Base-by-base conservation (phyloP, 2,329 filamentous ascomycete species). In the Rhinocladiella similis region DNA sequence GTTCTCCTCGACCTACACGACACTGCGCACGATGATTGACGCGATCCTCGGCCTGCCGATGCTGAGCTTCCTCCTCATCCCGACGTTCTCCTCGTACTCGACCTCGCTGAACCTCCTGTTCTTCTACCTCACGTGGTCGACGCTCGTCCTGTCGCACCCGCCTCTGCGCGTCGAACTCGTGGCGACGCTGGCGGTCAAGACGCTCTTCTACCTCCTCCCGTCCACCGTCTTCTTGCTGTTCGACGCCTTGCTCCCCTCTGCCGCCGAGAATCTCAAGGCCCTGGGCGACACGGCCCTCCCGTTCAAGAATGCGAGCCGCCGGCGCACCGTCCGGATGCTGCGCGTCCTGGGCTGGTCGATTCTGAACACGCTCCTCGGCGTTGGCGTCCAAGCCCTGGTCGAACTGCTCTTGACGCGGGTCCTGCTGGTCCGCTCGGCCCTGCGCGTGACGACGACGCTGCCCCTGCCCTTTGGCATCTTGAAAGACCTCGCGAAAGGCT, bases 101-200 rank as follows among this genome's bases (percentile, higher is more conserved):
- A 93, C 91, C 1, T 91, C 87, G 1, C 78, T 96, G 61, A 96
- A 94, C 71, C 75, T 96, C 20, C 76, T 95, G 60, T 92, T 96
- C 77, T 94, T 96, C 73, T 93, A 91, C 71, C 83, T 96, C 76
- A 93, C 90, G 65, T 96, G 91, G 91, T 85, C 85, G 5, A 93
- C 90, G 0, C 80, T 97, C 29, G 84, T 95, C 38, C 77, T 93
- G 2, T 88, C 88, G 5, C 88, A 95, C 66, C 80, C 87, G 1
- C 85, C 89, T 0, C 77, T 94, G 14, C 82, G 84, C 56, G 83
- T 96, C 55, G 90, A 96, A 70, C 70, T 94, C 1, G 77, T 89
- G 50, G 89, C 86, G 53, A 86, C 87, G 0, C 70, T 90, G 4
- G 81, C 83, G 20, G 77, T 91, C 47, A 86, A 89, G 41, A 56